Evolutionary conservation across 2,329 filamentous ascomycete species (phyloP).

Genomic region (Bipolaris bicolor): DNA sequence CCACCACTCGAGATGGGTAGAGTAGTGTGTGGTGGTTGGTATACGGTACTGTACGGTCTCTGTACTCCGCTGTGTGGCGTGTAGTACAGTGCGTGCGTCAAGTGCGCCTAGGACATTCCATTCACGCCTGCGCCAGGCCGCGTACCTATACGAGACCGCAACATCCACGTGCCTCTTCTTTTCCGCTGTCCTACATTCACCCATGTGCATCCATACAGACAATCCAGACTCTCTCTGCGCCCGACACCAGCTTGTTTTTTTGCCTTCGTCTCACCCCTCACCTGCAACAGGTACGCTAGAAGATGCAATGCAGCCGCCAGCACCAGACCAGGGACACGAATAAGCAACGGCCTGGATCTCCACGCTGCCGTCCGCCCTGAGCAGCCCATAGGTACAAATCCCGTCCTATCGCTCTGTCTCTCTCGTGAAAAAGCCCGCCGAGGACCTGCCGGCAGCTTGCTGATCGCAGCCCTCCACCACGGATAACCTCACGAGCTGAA

Average conservation of each 20-base stretch:
- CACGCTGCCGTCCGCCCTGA: conserved; percentile 5
- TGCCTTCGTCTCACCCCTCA: neutral
- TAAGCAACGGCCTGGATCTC: conserved; percentile 8
- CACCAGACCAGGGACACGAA: conserved; percentile 15
- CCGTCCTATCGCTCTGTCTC: conserved; percentile 5
- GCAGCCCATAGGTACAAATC: neutral
- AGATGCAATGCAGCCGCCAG: conserved; percentile 19
- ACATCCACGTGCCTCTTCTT: neutral
- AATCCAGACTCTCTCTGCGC: too few relatives aligned
- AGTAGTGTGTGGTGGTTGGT: too few relatives aligned
- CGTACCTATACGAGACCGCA: neutral
- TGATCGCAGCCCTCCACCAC: conserved; percentile 5
- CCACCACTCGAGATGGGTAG: neutral
- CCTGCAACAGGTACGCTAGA: conserved; percentile 5
- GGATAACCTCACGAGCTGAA: conserved; percentile 28
- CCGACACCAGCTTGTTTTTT: neutral
- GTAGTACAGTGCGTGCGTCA: too few relatives aligned
- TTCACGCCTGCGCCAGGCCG: too few relatives aligned
- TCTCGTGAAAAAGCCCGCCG: neutral
- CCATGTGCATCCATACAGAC: neutral
- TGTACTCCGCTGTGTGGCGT: too few relatives aligned
- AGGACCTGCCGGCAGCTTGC: conserved; percentile 8
- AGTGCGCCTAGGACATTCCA: too few relatives aligned
- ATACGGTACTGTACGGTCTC: too few relatives aligned
- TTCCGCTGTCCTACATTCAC: neutral